Evolutionary conservation across 2,329 filamentous ascomycete species (phyloP), one percentile per base, ranked within the genome.

Genomic region (Cladosporium sp.): DNA sequence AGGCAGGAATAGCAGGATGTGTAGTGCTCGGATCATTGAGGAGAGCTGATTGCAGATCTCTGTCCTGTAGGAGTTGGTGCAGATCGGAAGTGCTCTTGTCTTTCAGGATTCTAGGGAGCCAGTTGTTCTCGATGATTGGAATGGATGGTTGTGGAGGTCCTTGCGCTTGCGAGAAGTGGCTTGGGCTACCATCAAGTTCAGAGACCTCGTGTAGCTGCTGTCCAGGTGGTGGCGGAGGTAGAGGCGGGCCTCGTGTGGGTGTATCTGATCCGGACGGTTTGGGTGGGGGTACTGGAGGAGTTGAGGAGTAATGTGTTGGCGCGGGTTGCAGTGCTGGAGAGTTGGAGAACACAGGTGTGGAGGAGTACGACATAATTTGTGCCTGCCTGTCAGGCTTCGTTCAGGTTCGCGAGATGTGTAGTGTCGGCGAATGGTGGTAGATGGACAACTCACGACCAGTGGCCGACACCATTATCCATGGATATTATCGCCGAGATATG

Each of bases 81-180:
- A 97, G 86, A 78, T 97, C 90, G 74, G 91, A 85, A 72, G 92
- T 94, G 60, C 91, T 89, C 81, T 95, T 96, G 73, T 95, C 91
- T 73, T 91, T 86, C 2, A 97, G 80, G 14, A 88, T 80, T 67
- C 86, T 85, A 1, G 93, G 93, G 2, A 97, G 83, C 93, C 93
- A 97, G 68, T 88, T 85, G 61, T 91, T 87, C 53, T 79, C 78
- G 32, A 76, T 73, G 16, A 69, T 58, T 3, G 72, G 71, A 5
- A 73, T 65, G 13, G 63, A 51, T 16, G 68, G 53, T 39, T 69
- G 63, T n/a, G 60, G 49, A 66, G 69, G 16, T 63, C 67, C 48
- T 71, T 68, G 60, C 30, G 28, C 70, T 64, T 70, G 63, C 21
- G 61, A 10, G 23, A 7, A n/a, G 7, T 56, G 36, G 39, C 63